These are phyloP conservation scores for Yamadazyma olivae DNA, from an alignment of 805 yeast genomes.

Conservation along the genomic window DNA sequence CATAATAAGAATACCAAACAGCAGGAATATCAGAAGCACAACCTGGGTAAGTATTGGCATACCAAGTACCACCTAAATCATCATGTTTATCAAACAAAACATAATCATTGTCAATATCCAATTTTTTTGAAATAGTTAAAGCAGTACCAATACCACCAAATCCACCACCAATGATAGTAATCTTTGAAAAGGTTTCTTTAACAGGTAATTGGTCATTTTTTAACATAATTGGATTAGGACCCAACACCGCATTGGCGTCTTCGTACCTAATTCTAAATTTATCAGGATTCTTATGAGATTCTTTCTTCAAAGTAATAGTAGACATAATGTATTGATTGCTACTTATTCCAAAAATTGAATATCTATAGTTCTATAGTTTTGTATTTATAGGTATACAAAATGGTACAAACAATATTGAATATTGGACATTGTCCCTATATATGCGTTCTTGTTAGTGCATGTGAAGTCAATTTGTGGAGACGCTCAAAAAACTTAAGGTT, in stretches of 20 bases:
- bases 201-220: conserved; percentile 18
- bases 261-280: conserved; percentile 26
- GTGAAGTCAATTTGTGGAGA: too few species aligned
- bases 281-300: conserved; percentile 30
- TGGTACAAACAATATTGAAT: too few species aligned
- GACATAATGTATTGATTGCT: conserved; percentile 17
- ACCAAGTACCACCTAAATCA: conserved; percentile 44
- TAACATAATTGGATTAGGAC: conserved; percentile 17
- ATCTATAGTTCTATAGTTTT: too few species aligned
- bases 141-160: conserved; percentile 37
- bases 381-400: too few species aligned
- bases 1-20: conserved; percentile 34
- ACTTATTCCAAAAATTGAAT: neutral
- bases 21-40: conserved; percentile 46
- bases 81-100: conserved; percentile 37
- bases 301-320: conserved; percentile 21
- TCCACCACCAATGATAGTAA: conserved; percentile 41
- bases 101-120: conserved; percentile 25
- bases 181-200: conserved; percentile 21
- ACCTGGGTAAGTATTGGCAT: conserved; percentile 44
- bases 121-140: conserved; percentile 21
- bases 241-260: conserved; percentile 25
- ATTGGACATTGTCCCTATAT: too few species aligned
- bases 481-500: too few species aligned
- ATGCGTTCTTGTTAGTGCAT: too few species aligned